Conservation (phyloP, 1,284 basidiomycete genomes). For the Meira nashicola region DNA sequence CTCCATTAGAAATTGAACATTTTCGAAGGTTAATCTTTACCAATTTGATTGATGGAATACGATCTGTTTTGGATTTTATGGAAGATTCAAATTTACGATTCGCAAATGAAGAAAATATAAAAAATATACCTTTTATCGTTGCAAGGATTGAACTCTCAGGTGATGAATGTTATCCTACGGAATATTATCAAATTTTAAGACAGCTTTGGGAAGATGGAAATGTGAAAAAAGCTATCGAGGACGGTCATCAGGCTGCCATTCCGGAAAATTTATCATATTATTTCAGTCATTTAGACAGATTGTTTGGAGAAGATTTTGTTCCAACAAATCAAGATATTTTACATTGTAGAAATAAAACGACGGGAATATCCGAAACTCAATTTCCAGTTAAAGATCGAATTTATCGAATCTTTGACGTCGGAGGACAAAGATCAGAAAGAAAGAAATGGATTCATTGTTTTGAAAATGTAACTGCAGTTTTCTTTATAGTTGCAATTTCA, state of each 20-base stretch:
- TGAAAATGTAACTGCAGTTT: conserved; percentile 65
- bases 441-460: conserved; percentile 63
- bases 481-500: conserved; percentile 78
- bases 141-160: conserved; percentile 58
- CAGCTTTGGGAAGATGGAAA: conserved; percentile 72
- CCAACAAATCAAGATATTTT: conserved; percentile 76
- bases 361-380: conserved; percentile 87
- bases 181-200: conserved; percentile 65
- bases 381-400: conserved; percentile 59
- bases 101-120: conserved; percentile 54
- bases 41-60: conserved; percentile 80
- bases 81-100: conserved; percentile 77
- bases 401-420: conserved; percentile 73
- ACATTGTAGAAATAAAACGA: conserved; percentile 76
- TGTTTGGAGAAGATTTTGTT: conserved; percentile 68
- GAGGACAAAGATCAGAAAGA: conserved; percentile 61
- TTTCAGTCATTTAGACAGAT: conserved; percentile 69
- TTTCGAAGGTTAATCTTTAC: conserved; percentile 79
- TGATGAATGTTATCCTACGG: conserved; percentile 69
- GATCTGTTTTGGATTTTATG: conserved; percentile 77
- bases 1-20: conserved; percentile 66
- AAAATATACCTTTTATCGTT: conserved; percentile 32
- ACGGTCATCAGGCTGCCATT: conserved; percentile 78
- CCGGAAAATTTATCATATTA: conserved; percentile 71
- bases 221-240: conserved; percentile 67